phyloP scores from a whole-genome alignment of 129 eudicot genomes.

The Rutidosis leptorrhynchoides region DNA sequence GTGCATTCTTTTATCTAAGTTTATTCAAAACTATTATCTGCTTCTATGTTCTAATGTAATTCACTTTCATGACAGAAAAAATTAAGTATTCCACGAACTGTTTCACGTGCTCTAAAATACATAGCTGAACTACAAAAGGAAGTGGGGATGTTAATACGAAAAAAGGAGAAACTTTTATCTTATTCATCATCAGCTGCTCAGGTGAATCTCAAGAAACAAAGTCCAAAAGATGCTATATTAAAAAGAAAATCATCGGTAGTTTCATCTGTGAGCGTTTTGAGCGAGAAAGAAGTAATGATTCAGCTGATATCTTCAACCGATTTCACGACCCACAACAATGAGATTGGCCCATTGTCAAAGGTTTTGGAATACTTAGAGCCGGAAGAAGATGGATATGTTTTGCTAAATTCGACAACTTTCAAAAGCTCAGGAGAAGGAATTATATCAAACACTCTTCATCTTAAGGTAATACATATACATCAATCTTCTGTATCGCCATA shows the following conservation, averaged over 20 bases:
- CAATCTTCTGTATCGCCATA: neutral
- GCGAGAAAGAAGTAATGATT: slow-evolving; percentile 38
- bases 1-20: neutral
- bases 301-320: slow-evolving; percentile 34
- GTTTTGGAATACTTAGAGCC: slow-evolving; percentile 25
- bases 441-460: neutral
- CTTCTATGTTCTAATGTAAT: neutral
- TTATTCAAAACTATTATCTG: neutral
- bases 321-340: neutral
- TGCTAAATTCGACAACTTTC: neutral
- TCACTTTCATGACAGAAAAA: slow-evolving; percentile 44
- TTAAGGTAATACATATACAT: neutral
- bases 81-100: slow-evolving; percentile 68
- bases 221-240: slow-evolving; percentile 8
- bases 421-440: neutral
- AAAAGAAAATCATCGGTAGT: slow-evolving; percentile 13
- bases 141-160: slow-evolving; percentile 41
- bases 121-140: slow-evolving; percentile 73
- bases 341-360: slow-evolving; percentile 13
- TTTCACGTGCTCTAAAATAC: slow-evolving; percentile 58
- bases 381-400: slow-evolving; percentile 41
- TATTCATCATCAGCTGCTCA: slow-evolving; percentile 3
- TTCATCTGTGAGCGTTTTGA: slow-evolving; percentile 31
- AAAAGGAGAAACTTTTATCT: slow-evolving; percentile 37
- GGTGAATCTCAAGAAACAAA: slow-evolving; percentile 15